Conservation (phyloP, 331 rosid species). For the Cucumis variabilis region DNA sequence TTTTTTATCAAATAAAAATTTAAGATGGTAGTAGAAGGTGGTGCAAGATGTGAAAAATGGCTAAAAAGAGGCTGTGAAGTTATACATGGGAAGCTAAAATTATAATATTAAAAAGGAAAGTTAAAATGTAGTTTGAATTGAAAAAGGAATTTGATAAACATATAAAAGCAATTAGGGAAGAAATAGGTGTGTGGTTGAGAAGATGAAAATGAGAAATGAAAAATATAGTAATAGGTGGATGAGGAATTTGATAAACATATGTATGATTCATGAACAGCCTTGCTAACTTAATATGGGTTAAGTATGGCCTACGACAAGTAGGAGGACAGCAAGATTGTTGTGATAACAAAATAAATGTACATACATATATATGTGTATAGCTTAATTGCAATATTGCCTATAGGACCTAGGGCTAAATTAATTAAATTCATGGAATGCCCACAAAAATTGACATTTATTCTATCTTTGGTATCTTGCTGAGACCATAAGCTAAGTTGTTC, state of each 20-base stretch:
- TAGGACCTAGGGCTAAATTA: neutral
- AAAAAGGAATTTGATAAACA: no score
- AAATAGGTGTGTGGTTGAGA: slow-evolving; percentile 12
- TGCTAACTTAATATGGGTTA: neutral
- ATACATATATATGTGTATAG: no score
- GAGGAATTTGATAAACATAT: neutral
- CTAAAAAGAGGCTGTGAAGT: no score
- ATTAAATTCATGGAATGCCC: neutral
- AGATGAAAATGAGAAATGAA: neutral
- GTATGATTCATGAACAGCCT: neutral
- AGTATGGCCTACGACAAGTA: neutral
- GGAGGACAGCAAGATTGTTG: slow-evolving; percentile 29
- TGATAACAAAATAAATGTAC: neutral
- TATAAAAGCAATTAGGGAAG: no score
- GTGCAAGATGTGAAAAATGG: no score
- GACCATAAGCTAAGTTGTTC: neutral
- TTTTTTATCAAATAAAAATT: no score
- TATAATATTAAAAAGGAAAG: no score
- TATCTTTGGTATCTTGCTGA: neutral
- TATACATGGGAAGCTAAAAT: no score
- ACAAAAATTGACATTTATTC: slow-evolving; percentile 4
- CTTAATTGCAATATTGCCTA: neutral
- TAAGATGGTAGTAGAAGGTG: no score
- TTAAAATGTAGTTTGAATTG: no score
- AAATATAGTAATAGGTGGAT: neutral